These are phyloP conservation scores for Lasiodiplodia citricola DNA, from an alignment of 2,329 filamentous ascomycete genomes.

Conservation along the genomic window DNA sequence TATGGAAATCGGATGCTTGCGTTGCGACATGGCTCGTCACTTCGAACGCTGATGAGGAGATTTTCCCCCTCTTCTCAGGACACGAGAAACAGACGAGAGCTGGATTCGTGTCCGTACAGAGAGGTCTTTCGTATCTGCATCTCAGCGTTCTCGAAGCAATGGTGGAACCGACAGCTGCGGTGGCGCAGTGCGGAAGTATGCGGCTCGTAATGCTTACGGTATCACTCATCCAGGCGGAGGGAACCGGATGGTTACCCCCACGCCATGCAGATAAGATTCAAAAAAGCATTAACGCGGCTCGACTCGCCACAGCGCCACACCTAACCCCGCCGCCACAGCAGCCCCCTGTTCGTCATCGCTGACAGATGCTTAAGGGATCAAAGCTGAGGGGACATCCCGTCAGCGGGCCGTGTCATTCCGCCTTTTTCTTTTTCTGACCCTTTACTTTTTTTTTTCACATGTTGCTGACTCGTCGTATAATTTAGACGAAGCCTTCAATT, in stretches of 20 bases:
- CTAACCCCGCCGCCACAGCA: background rate
- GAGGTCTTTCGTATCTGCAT: background rate
- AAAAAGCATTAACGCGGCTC: background rate
- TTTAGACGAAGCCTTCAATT: background rate
- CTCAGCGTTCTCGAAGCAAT: background rate
- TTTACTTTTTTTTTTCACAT: background rate
- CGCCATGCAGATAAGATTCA: background rate
- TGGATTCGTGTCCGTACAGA: background rate
- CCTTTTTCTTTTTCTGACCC: background rate
- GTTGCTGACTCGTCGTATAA: background rate
- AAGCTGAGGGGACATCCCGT: background rate
- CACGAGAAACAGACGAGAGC: background rate
- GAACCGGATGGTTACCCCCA: background rate
- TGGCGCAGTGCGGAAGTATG: background rate
- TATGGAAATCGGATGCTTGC: background rate
- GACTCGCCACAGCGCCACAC: background rate
- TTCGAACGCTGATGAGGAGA: background rate
- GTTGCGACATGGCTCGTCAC: background rate
- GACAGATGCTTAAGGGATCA: background rate
- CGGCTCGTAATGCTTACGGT: background rate
- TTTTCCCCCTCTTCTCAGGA: background rate
- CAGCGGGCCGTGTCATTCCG: background rate
- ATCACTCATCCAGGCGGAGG: background rate
- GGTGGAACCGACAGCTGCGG: background rate
- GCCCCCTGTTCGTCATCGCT: background rate